phyloP scores from a whole-genome alignment of 345 rosid genomes.

The Limnanthes douglasii region DNA sequence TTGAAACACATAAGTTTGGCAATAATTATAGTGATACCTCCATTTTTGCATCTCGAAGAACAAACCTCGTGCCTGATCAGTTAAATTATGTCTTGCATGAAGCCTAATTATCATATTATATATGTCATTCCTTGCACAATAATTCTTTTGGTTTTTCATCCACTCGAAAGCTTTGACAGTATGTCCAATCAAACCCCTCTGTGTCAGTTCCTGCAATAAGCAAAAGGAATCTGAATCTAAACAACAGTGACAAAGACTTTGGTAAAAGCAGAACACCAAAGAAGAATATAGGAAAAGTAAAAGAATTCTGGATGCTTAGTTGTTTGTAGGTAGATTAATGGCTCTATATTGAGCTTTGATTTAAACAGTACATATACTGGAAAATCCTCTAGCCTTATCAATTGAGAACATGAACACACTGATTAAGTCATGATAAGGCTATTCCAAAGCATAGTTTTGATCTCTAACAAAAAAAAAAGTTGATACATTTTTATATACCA shows the following conservation, averaged over 20 bases:
- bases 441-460: too few relatives aligned
- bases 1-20: too few relatives aligned
- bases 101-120: slow-evolving; percentile 87
- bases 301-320: too few relatives aligned
- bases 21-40: slow-evolving; percentile 31
- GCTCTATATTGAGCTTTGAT: too few relatives aligned
- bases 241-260: neutral
- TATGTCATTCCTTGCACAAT: slow-evolving; percentile 64
- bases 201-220: slow-evolving; percentile 48
- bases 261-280: neutral
- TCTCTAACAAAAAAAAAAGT: too few relatives aligned
- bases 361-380: too few relatives aligned
- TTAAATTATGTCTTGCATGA: slow-evolving; percentile 61
- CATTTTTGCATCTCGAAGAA: slow-evolving; percentile 95
- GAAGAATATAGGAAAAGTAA: too few relatives aligned
- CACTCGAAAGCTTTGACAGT: slow-evolving; percentile 47
- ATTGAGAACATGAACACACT: too few relatives aligned
- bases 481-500: too few relatives aligned
- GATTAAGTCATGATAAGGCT: too few relatives aligned
- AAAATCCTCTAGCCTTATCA: too few relatives aligned
- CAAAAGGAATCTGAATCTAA: slow-evolving; percentile 1
- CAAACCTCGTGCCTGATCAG: slow-evolving; percentile 82
- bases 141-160: slow-evolving; percentile 79
- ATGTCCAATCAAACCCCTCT: slow-evolving; percentile 57
- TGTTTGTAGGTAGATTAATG: too few relatives aligned